Percentiles rank a stretch among this genome's conserved stretches.
These are phyloP conservation scores for Suillus brevipes DNA, from an alignment of 768 basidiomycete genomes.

Conservation along the genomic window DNA sequence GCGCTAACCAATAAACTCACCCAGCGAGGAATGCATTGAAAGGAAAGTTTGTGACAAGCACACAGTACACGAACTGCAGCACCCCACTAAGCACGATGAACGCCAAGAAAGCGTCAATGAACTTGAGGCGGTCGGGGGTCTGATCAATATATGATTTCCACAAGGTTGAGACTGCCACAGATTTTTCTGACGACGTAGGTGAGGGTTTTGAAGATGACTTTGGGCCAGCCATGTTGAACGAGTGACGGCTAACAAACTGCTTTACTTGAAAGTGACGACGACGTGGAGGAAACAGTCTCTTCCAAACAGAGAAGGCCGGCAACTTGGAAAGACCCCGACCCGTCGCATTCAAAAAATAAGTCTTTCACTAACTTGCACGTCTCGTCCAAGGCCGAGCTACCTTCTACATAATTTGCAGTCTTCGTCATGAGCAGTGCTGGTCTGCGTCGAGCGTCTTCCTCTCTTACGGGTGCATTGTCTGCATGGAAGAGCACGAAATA, in stretches of 20 bases:
- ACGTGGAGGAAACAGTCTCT: conserved; percentile 24
- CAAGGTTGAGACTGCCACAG: conserved; percentile 51
- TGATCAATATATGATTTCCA: conserved; percentile 76
- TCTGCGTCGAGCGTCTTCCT: conserved; percentile 25
- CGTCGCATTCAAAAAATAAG: conserved; percentile 15
- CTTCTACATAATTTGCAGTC: not conserved
- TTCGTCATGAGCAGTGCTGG: conserved; percentile 23
- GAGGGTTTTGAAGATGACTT: conserved; percentile 29
- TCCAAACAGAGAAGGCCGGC: conserved; percentile 14
- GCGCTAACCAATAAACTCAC: conserved; percentile 48
- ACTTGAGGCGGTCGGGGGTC: conserved; percentile 85
- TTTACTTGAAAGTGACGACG: conserved; percentile 8
- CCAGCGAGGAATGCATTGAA: conserved; percentile 97
- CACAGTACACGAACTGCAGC: conserved; percentile 87
- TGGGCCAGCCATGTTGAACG: conserved; percentile 36
- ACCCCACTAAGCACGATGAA: conserved; percentile 92
- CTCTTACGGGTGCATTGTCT: conserved; percentile 17
- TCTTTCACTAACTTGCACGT: conserved; percentile 5
- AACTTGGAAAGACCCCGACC: conserved; percentile 19
- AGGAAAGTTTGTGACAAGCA: conserved; percentile 89
- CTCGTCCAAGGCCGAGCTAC: conserved; percentile 1
- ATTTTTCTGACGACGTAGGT: conserved; percentile 20
- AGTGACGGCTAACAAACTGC: conserved; percentile 10
- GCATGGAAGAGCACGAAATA: conserved; percentile 16
- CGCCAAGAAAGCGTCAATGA: conserved; percentile 89